Conservation (phyloP, 306 rosid genomes). For the Parietaria judaica region DNA sequence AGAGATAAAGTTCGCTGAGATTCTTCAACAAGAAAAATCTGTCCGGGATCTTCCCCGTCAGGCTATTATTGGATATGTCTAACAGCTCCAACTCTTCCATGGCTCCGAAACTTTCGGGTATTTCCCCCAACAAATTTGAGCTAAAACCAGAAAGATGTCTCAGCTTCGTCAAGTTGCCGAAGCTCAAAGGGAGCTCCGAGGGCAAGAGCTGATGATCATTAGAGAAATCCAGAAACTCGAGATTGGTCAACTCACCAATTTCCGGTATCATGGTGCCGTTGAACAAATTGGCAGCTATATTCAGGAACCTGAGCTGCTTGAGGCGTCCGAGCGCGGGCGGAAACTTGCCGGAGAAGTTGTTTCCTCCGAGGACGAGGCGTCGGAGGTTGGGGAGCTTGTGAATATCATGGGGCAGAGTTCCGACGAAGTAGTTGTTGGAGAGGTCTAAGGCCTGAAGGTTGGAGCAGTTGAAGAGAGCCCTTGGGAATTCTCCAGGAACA, state of each 20-base stretch:
- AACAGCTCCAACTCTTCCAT: slow-evolving; percentile 40
- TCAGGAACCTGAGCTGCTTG: slow-evolving; percentile 28
- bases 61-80: slow-evolving; percentile 29
- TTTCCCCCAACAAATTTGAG: slow-evolving; percentile 44
- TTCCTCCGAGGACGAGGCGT: slow-evolving; percentile 35
- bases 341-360: slow-evolving; percentile 42
- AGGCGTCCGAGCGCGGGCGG: slow-evolving; percentile 45
- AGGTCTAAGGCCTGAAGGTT: slow-evolving; percentile 41
- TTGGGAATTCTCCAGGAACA: slow-evolving; percentile 49
- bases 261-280: slow-evolving; percentile 45
- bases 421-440: slow-evolving; percentile 37
- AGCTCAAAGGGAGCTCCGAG: slow-evolving; percentile 27
- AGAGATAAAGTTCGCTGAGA: slow-evolving; percentile 34
- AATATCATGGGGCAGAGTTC: slow-evolving; percentile 42
- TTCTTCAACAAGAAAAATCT: slow-evolving; percentile 39
- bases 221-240: slow-evolving; percentile 30
- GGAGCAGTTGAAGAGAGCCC: slow-evolving; percentile 42
- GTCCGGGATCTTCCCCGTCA: slow-evolving; percentile 46
- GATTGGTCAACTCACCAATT: slow-evolving; percentile 51
- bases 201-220: slow-evolving; percentile 15
- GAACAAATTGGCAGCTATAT: slow-evolving; percentile 17
- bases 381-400: slow-evolving; percentile 28
- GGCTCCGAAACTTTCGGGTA: slow-evolving; percentile 46
- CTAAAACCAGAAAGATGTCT: slow-evolving; percentile 21
- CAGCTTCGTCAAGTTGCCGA: slow-evolving; percentile 44